A percentile compares a stretch with the other conserved stretches of the same genome.
phyloP scores from a whole-genome alignment of 108 stramenopile species.

The Cyclotella distinguenda region DNA sequence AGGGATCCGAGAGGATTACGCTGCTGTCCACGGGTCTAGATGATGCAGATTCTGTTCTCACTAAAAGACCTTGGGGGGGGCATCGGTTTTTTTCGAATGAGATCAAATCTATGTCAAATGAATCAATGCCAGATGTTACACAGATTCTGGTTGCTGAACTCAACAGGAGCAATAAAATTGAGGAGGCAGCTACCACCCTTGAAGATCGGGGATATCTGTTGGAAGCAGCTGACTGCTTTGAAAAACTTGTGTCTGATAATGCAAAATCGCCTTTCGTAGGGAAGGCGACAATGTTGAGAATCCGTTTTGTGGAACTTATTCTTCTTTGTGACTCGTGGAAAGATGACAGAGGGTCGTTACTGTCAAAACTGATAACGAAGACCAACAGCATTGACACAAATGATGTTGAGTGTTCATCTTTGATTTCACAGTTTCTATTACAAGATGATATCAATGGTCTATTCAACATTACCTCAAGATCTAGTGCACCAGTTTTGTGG shows the following conservation, averaged over 20 bases:
- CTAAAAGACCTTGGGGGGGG: conserved; percentile 8
- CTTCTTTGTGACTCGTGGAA: not conserved
- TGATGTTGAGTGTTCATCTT: not conserved
- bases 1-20: conserved; percentile 5
- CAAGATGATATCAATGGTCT: not conserved
- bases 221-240: conserved; percentile 9
- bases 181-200: conserved; percentile 9
- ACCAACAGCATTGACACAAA: not conserved
- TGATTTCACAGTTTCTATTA: not conserved
- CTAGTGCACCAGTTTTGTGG: conserved; percentile 1
- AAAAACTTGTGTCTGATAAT: not conserved
- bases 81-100: conserved; percentile 5
- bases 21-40: not conserved
- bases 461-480: not conserved
- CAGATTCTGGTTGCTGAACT: conserved; percentile 18
- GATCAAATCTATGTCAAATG: not conserved
- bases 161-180: not conserved
- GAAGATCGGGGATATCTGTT: conserved; percentile 23
- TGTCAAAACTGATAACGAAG: not conserved
- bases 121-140: not conserved
- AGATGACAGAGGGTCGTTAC: not conserved
- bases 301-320: conserved; percentile 12
- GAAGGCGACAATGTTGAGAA: conserved; percentile 5
- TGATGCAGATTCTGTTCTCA: not conserved
- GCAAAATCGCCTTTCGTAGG: not conserved